phyloP scores from a whole-genome alignment of 805 yeast genomes.

The Saccharomycopsis olivae region DNA sequence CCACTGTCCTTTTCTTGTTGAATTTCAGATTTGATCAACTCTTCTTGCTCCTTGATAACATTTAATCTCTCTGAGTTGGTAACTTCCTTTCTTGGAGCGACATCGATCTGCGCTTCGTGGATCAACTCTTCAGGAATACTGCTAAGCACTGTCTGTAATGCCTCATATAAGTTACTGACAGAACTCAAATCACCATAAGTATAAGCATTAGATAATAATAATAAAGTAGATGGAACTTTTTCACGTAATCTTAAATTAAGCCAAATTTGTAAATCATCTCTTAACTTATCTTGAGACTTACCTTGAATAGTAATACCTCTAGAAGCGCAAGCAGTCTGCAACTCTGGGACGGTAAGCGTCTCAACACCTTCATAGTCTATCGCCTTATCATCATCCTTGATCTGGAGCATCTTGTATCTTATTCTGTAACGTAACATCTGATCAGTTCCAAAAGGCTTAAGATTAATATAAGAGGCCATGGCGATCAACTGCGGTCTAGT shows the following conservation, averaged over 20 bases:
- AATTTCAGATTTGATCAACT: constrained; percentile 75
- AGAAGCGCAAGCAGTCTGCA: constrained; percentile 83
- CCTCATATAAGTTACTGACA: constrained; percentile 62
- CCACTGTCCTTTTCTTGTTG: constrained; percentile 58
- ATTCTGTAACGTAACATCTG: constrained; percentile 85
- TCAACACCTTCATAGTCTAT: constrained; percentile 93
- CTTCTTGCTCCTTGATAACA: constrained; percentile 71
- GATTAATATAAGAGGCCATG: constrained; percentile 81
- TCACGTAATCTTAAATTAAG: constrained; percentile 81
- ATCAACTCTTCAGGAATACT: constrained; percentile 92
- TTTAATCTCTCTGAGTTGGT: constrained; percentile 60
- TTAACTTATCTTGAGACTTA: constrained; percentile 70
- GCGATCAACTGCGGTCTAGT: constrained; percentile 88
- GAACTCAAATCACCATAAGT: constrained; percentile 65
- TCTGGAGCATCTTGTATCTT: constrained; percentile 81
- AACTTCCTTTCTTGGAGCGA: constrained; percentile 36
- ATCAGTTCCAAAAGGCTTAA: constrained; percentile 91
- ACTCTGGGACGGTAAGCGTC: constrained; percentile 63
- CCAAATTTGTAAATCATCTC: constrained; percentile 81
- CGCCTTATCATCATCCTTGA: constrained; percentile 85
- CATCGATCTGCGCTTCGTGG: constrained; percentile 88
- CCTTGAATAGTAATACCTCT: constrained; percentile 81
- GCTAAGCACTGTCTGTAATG: constrained; percentile 74
- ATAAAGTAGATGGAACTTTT: constrained; percentile 82
- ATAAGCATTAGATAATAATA: constrained; percentile 80